phyloP scores from a whole-genome alignment of 495 filamentous ascomycete species.

The Thermothielavioides terrestris region DNA sequence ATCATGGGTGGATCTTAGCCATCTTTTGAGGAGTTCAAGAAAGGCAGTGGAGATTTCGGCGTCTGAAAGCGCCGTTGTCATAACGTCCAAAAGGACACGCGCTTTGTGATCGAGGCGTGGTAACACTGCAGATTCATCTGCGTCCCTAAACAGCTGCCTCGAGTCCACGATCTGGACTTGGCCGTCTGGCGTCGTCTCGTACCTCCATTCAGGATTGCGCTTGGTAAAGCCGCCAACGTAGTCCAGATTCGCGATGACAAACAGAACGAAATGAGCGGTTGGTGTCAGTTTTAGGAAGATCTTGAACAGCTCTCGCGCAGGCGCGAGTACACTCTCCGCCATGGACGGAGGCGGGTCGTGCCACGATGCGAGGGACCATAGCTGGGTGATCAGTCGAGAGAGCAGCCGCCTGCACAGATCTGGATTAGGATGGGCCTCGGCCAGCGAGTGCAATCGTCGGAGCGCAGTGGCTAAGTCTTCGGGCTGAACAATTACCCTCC shows the following conservation, averaged over 20 bases:
- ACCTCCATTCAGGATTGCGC: constrained; percentile 31
- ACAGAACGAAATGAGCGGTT: constrained; percentile 31
- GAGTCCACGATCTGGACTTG: constrained; percentile 25
- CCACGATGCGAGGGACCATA: constrained; percentile 62
- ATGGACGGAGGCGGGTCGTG: constrained; percentile 18
- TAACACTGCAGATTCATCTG: background rate
- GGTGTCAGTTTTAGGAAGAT: constrained; percentile 40
- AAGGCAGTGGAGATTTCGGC: constrained; percentile 55
- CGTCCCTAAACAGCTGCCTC: constrained; percentile 1
- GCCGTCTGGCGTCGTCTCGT: constrained; percentile 17
- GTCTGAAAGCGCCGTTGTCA: constrained; percentile 46
- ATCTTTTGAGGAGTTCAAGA: constrained; percentile 52
- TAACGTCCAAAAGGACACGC: constrained; percentile 45
- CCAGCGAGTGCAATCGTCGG: constrained; percentile 47
- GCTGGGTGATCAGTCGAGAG: constrained; percentile 51
- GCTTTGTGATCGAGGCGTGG: constrained; percentile 41
- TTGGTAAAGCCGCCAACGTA: constrained; percentile 27
- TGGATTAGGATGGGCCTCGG: constrained; percentile 63
- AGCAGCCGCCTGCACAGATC: constrained; percentile 63
- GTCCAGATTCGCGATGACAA: constrained; percentile 35
- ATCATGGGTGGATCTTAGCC: constrained; percentile 39
- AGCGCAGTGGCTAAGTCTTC: constrained; percentile 42
- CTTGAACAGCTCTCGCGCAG: constrained; percentile 35
- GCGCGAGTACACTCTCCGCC: constrained; percentile 27
- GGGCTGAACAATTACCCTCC: constrained; percentile 34